A percentile compares a stretch with the other conserved stretches of the same genome.
phyloP scores from a whole-genome alignment of 352 stramenopile species.

The Globisporangium paroecandrum region DNA sequence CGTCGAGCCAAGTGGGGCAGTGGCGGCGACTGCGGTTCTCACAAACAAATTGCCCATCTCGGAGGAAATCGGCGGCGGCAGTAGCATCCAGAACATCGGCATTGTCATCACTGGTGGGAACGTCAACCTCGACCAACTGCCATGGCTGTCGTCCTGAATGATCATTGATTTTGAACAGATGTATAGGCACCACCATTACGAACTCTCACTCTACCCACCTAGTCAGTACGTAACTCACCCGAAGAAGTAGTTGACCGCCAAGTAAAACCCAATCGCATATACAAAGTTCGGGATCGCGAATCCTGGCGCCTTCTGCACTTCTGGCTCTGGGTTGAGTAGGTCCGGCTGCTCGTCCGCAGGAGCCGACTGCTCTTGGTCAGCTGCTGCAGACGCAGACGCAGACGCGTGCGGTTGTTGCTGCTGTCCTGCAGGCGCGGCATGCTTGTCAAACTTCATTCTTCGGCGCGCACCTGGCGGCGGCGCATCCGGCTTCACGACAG shows the following conservation, averaged over 20 bases:
- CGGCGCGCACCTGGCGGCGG: slow-evolving; percentile 52
- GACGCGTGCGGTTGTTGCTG: slow-evolving; percentile 15
- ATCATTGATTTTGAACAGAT: background rate
- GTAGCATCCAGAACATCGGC: slow-evolving; percentile 33
- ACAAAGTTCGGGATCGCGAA: slow-evolving; percentile 64
- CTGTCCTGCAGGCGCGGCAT: slow-evolving; percentile 16
- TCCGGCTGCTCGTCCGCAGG: slow-evolving; percentile 41
- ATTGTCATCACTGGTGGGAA: slow-evolving; percentile 67
- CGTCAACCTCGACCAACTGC: slow-evolving; percentile 57
- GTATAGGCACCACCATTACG: background rate
- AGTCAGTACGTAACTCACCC: slow-evolving; percentile 13
- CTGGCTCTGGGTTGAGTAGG: slow-evolving; percentile 39
- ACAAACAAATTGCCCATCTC: slow-evolving; percentile 39
- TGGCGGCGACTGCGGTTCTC: slow-evolving; percentile 43
- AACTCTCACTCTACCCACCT: background rate
- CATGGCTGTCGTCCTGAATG: slow-evolving; percentile 28
- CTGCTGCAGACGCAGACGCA: background rate
- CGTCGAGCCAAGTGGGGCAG: slow-evolving; percentile 65
- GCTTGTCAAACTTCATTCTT: slow-evolving; percentile 68
- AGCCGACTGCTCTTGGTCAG: slow-evolving; percentile 23
- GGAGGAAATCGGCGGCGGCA: background rate
- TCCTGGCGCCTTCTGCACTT: slow-evolving; percentile 42
- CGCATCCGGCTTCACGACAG: slow-evolving; percentile 48
- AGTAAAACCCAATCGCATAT: slow-evolving; percentile 67
- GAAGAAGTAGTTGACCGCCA: slow-evolving; percentile 72